Conservation (phyloP, 2,329 filamentous ascomycete species). For the Sporothrix phasma region DNA sequence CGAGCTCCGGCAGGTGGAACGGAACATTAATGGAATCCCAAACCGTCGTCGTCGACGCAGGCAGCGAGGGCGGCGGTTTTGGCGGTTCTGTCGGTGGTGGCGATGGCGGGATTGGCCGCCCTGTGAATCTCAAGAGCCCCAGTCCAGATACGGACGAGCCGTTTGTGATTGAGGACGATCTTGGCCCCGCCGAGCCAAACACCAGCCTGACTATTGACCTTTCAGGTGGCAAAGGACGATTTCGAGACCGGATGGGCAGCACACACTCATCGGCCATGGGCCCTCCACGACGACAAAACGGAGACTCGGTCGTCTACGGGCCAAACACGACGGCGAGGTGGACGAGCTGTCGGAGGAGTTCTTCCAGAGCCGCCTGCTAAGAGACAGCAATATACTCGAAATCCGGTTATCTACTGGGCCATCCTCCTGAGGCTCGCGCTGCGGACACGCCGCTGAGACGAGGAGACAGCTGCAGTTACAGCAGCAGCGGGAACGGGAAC, state of each 20-base stretch:
- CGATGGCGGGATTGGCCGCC: neutral
- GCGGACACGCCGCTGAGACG: neutral
- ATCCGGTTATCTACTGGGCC: neutral
- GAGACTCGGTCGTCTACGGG: neutral
- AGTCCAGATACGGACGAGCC: neutral
- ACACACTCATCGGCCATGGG: neutral
- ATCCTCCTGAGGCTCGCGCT: neutral
- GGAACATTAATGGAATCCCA: neutral
- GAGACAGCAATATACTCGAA: neutral
- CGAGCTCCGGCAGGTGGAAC: neutral
- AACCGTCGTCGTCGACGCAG: neutral
- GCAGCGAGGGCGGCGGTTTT: too few relatives aligned
- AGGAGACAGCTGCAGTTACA: neutral
- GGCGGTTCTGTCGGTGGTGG: neutral
- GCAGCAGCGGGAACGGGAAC: neutral
- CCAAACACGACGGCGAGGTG: neutral
- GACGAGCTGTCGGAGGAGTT: neutral
- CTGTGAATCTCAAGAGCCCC: neutral
- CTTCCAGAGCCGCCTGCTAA: neutral
- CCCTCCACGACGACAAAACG: neutral
- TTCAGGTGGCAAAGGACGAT: neutral
- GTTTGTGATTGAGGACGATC: neutral
- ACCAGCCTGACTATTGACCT: neutral
- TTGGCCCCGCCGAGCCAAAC: neutral
- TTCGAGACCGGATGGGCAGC: conserved; percentile 9